Base-by-base conservation (phyloP, 768 basidiomycete genomes). In the Agaricus blazei region DNA sequence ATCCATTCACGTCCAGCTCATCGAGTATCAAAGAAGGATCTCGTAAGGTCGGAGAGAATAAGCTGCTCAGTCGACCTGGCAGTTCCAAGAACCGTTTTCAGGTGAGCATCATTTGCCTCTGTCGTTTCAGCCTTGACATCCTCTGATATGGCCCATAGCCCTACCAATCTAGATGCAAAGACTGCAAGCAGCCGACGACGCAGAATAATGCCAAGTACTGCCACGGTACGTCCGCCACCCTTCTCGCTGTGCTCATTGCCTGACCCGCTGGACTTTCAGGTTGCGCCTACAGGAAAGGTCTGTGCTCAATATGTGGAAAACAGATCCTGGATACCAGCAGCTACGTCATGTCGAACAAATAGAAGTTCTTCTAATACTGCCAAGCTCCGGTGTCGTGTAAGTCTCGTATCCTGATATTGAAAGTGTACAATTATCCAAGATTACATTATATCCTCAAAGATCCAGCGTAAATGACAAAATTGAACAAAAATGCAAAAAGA, bases 181-280 rank as follows among this genome's bases (percentile, higher is more conserved):
- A 91, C 63, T 93, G 91, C 66, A 92, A 92, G 70, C 85, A 86
- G 64, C 77, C 84, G 0, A 82, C 83, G 44, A 91, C 90, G 8
- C 91, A 93, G 78, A 92, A 92, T 67, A 82, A 79, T 64, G 91
- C 87, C 37, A 93, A 91, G 71, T 93, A 90, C 70, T 93, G 91
- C 63, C 90, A 93, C 78, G 87, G 90, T 88, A 63, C 58, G 81
- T 65, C 60, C 54, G 52, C 31, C 41, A 34, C 51, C 47, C 41
- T 51, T 47, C 19, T 52, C n/a, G 59, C 60, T 19, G 54, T 44
- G 29, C 42, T 14, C 52, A 52, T 19, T 47, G 58, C 45, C 58
- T 51, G 29, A 51, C 54, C 43, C 41, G 53, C 48, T 55, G 38
- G 51, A 31, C 48, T 42, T 47, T 36, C 61, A 92, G 90, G 91